phyloP scores from a whole-genome alignment of 805 yeast species.

The Groenewaldozyma salmanticensis region DNA sequence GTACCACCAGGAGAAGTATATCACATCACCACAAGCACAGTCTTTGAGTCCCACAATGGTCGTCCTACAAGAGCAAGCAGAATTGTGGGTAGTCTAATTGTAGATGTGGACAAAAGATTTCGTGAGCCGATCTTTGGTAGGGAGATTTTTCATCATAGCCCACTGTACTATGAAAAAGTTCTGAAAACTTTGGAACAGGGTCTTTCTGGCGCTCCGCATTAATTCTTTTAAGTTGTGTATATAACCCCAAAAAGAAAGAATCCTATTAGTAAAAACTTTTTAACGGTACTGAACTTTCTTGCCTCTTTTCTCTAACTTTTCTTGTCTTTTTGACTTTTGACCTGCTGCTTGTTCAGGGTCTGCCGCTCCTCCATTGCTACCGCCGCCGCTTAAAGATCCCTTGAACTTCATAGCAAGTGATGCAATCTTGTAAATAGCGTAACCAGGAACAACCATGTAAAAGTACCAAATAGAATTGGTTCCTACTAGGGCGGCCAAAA shows the following conservation, averaged over 20 bases:
- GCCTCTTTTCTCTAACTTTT: slow-evolving; percentile 30
- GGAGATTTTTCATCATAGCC: slow-evolving; percentile 27
- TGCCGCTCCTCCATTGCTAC: slow-evolving; percentile 8
- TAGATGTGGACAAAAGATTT: slow-evolving; percentile 25
- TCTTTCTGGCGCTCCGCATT: slow-evolving; percentile 15
- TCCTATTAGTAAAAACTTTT: slow-evolving; percentile 1
- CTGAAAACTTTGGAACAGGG: slow-evolving; percentile 23
- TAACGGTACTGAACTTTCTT: slow-evolving; percentile 9
- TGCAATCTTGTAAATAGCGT: slow-evolving; percentile 38
- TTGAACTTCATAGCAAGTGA: slow-evolving; percentile 26
- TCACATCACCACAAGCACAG: slow-evolving; percentile 22
- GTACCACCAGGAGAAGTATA: slow-evolving; percentile 29
- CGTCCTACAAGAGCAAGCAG: slow-evolving; percentile 20
- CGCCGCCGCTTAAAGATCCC: slow-evolving; percentile 12
- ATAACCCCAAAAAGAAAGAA: slow-evolving; percentile 47
- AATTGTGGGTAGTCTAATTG: slow-evolving; percentile 21
- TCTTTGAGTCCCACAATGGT: slow-evolving; percentile 21
- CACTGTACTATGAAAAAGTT: slow-evolving; percentile 26
- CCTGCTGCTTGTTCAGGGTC: slow-evolving; percentile 8
- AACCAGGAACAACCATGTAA: slow-evolving; percentile 42
- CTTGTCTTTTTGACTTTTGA: slow-evolving; percentile 29
- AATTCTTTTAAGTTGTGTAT: slow-evolving; percentile 37
- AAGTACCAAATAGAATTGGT: slow-evolving; percentile 52
- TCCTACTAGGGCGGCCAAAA: slow-evolving; percentile 46
- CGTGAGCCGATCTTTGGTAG: slow-evolving; percentile 27